Conservation (phyloP, 2,329 filamentous ascomycete genomes). For the Xylariomycetidae sp. region DNA sequence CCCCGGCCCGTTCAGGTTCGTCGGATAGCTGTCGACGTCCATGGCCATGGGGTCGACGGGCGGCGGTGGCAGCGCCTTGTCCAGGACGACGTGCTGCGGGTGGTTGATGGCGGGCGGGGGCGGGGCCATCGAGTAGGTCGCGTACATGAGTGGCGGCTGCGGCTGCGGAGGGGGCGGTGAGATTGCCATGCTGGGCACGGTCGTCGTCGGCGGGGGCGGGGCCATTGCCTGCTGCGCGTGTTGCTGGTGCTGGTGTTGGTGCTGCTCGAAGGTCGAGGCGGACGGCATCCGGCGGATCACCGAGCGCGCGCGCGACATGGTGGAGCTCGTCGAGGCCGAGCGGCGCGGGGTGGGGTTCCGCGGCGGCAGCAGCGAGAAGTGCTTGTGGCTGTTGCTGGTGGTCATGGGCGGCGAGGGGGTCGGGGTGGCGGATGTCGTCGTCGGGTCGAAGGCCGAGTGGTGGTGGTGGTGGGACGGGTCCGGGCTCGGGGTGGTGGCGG, state of each 20-base stretch:
- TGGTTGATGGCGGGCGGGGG: constrained; percentile 10
- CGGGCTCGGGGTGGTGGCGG: constrained; percentile 8
- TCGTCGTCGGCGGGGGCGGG: constrained; percentile 6
- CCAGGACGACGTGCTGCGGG: constrained; percentile 12
- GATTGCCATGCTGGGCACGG: not conserved
- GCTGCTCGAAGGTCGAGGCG: constrained; percentile 9
- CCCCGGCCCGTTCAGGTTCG: constrained; percentile 7
- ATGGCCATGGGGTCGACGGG: constrained; percentile 22
- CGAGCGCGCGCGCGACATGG: constrained; percentile 12
- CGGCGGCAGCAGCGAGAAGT: constrained; percentile 13
- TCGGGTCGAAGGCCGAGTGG: too few relatives aligned
- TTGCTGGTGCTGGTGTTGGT: constrained; percentile 5
- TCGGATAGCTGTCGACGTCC: constrained; percentile 14
- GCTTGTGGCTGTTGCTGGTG: constrained; percentile 12
- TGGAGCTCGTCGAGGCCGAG: constrained; percentile 20
- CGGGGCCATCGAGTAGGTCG: constrained; percentile 2
- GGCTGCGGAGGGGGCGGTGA: constrained; percentile 5
- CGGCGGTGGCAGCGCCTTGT: constrained; percentile 23
- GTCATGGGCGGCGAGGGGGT: constrained; percentile 6
- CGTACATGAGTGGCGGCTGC: constrained; percentile 4
- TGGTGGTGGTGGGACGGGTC: constrained; percentile 5
- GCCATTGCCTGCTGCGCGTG: constrained; percentile 4
- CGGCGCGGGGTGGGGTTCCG: constrained; percentile 17
- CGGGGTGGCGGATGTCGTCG: too few relatives aligned
- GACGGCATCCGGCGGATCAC: constrained; percentile 10